phyloP scores from a whole-genome alignment of 208 protist species.

The Acanthamoeba royreba region DNA sequence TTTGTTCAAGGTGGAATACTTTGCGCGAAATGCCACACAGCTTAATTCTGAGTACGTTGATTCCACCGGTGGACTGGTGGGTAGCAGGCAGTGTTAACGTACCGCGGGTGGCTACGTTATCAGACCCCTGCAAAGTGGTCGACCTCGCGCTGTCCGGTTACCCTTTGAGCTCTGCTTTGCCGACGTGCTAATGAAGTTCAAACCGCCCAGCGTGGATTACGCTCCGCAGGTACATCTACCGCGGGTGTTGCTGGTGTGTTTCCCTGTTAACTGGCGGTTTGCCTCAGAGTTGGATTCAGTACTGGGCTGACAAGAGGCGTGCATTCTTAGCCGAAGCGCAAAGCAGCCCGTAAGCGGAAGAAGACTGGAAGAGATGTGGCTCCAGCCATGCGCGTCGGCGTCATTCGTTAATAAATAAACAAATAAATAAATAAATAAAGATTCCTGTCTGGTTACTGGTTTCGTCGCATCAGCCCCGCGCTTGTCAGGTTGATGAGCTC shows the following conservation, averaged over 20 bases:
- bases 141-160: neutral
- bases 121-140: neutral
- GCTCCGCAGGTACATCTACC: neutral
- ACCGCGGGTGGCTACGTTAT: too few relatives aligned
- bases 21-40: neutral
- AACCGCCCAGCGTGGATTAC: neutral
- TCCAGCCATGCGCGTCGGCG: too few relatives aligned
- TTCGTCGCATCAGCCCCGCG: neutral
- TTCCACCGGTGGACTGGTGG: neutral
- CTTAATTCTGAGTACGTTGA: neutral
- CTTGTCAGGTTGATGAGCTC: neutral
- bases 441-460: neutral
- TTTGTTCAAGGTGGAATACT: neutral
- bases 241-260: neutral
- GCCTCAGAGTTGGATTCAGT: too few relatives aligned
- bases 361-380: too few relatives aligned
- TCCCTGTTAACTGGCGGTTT: too few relatives aligned
- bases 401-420: too few relatives aligned
- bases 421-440: neutral
- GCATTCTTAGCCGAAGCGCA: too few relatives aligned
- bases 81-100: neutral
- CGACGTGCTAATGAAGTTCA: neutral
- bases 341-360: too few relatives aligned
- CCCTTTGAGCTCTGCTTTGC: neutral
- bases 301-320: too few relatives aligned